These are phyloP conservation scores for Circinella minor DNA, from an alignment of 371 early-diverging fungal genomes.

Conservation along the genomic window DNA sequence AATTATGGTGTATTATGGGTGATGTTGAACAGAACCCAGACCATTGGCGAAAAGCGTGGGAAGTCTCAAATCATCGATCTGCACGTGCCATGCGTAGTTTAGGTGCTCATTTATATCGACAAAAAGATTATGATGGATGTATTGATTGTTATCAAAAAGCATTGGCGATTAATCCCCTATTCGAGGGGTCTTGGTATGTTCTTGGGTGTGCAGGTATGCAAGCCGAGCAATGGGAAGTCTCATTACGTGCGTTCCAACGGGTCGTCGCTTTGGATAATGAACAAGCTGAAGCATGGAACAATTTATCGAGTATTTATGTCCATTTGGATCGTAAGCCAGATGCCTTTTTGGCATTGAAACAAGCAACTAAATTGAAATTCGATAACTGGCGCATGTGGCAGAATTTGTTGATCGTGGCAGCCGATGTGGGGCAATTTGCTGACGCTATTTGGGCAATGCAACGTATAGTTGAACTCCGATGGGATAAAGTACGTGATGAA, in stretches of 20 bases:
- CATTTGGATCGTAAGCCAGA: conserved; percentile 69
- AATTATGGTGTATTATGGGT: conserved; percentile 88
- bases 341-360: conserved; percentile 83
- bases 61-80: conserved; percentile 76
- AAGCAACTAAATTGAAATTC: conserved; percentile 80
- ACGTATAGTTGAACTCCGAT: conserved; percentile 78
- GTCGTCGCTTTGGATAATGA: conserved; percentile 76
- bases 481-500: conserved; percentile 64
- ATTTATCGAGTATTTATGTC: conserved; percentile 86
- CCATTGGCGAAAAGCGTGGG: conserved; percentile 91
- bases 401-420: conserved; percentile 80
- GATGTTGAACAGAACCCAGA: conserved; percentile 81
- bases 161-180: conserved; percentile 91
- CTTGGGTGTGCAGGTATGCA: conserved; percentile 94
- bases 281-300: conserved; percentile 97
- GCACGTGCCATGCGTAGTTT: conserved; percentile 94
- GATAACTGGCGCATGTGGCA: conserved; percentile 94
- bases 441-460: conserved; percentile 89
- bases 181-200: conserved; percentile 95
- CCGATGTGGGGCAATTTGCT: conserved; percentile 80
- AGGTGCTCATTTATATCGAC: conserved; percentile 80
- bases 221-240: conserved; percentile 77
- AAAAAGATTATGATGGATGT: conserved; percentile 54
- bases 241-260: conserved; percentile 77
- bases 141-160: conserved; percentile 74